Base-by-base conservation (phyloP, 1,139 yeast species). In the Kurtzmaniella quercitrusa region DNA sequence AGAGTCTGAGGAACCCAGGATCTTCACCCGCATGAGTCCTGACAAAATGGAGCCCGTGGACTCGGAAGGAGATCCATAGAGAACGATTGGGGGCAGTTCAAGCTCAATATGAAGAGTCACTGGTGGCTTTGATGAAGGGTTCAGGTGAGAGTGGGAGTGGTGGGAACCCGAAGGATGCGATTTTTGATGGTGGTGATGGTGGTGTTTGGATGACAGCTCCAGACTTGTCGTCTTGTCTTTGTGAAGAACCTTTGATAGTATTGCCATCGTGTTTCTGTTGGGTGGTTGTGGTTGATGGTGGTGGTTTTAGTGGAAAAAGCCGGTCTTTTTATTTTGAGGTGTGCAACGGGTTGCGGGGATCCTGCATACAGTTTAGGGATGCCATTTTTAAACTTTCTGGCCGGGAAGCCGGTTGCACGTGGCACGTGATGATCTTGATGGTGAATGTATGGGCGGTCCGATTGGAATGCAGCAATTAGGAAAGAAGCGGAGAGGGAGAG, bases 61-160 rank as follows among this genome's bases (percentile, higher is more conserved):
- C 47, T 88, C 95, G 7, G 66, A 62, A 3, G 93, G 86, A 2
- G 75, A 66, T 0, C 98, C 98, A 58, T 85, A 91, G 46, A 93
- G 65, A 33, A 89, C 80, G 33, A 91, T 72, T 0, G 99, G 98
- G 1, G 98, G 98, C 0, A 95, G 84, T 59, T 93, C 98, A 25
- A 93, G 70, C 38, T 76, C 73, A 40, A 93, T 75, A 1, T 80
- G 62, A 25, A 91, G 65, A 43, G 73, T 69, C 27, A 79, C 63
- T 8, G 45, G 29, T 14, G 33, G 23, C 14, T 21, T 18, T 12
- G 25, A 27, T 10, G n/a, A 8, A 27, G 31, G 31, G n/a, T n/a
- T n/a, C n/a, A n/a, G n/a, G n/a, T n/a, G n/a, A n/a, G n/a, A n/a
- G n/a, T 11, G 31, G 10, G 31, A 7, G 17, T 34, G 18, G 23